Percentiles rank a stretch among this genome's conserved stretches.
Conservation (phyloP, 1,139 yeast genomes). For the Fermentozyma sake region DNA sequence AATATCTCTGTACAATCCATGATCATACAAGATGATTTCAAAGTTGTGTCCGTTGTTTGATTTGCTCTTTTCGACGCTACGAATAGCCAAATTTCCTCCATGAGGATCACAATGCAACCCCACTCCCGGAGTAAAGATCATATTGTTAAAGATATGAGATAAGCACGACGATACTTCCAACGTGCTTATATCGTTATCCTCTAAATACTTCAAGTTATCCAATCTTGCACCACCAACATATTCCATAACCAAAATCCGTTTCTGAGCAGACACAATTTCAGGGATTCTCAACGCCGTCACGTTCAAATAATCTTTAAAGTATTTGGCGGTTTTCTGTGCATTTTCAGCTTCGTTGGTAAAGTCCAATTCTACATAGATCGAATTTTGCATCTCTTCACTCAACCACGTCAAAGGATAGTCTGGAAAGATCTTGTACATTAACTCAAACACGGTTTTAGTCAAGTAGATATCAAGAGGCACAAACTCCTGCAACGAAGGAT, state of each 20-base stretch:
- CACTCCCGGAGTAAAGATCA: constrained; percentile 92
- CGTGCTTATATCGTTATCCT: constrained; percentile 60
- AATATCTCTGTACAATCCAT: constrained; percentile 86
- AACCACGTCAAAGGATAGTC: constrained; percentile 93
- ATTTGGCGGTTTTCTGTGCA: constrained; percentile 62
- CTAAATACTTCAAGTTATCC: constrained; percentile 67
- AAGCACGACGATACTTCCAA: constrained; percentile 80
- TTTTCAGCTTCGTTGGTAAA: constrained; percentile 83
- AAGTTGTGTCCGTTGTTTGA: constrained; percentile 61
- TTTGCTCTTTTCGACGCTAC: constrained; percentile 32
- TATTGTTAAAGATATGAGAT: constrained; percentile 85
- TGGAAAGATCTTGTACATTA: constrained; percentile 79
- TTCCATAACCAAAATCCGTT: constrained; percentile 84
- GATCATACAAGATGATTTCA: constrained; percentile 89
- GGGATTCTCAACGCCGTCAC: constrained; percentile 82
- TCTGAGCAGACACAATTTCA: constrained; percentile 57
- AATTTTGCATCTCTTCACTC: constrained; percentile 82
- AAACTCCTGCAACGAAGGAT: constrained; percentile 80
- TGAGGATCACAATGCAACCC: constrained; percentile 98
- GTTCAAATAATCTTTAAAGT: constrained; percentile 53
- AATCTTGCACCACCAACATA: constrained; percentile 76
- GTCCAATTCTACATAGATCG: constrained; percentile 85
- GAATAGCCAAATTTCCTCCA: constrained; percentile 90
- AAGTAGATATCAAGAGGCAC: constrained; percentile 85
- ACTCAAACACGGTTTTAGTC: constrained; percentile 69